Evolutionary conservation across 305 asterid genomes (phyloP).

Genomic region (Fraxinus baroniana): DNA sequence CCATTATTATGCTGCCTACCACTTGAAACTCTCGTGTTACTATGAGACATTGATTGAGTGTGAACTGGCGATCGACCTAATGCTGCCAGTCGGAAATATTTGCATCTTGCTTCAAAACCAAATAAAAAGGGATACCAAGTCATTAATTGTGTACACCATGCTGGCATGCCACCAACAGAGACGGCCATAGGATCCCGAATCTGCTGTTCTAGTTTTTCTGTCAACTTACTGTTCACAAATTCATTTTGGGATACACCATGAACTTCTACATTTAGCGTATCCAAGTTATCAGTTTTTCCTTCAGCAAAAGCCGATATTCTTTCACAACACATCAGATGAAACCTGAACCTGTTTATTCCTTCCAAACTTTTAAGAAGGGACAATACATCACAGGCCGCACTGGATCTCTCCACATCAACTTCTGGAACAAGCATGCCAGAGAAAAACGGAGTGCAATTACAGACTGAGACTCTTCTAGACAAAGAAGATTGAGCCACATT

Average conservation of each 20-base stretch:
- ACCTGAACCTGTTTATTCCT: slow-evolving; percentile 67
- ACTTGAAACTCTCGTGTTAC: slow-evolving; percentile 37
- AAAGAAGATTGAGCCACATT: slow-evolving; percentile 38
- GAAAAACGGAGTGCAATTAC: slow-evolving; percentile 38
- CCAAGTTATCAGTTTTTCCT: slow-evolving; percentile 49
- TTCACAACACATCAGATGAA: slow-evolving; percentile 58
- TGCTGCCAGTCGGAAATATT: slow-evolving; percentile 69
- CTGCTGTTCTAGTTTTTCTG: slow-evolving; percentile 93
- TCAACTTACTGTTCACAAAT: slow-evolving; percentile 73
- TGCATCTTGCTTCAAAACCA: slow-evolving; percentile 83
- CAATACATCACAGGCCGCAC: slow-evolving; percentile 61
- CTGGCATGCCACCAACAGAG: slow-evolving; percentile 78
- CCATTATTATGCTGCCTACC: slow-evolving; percentile 52
- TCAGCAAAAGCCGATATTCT: slow-evolving; percentile 52
- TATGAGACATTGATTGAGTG: slow-evolving; percentile 34
- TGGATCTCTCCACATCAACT: slow-evolving; percentile 44
- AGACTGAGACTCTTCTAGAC: slow-evolving; percentile 31
- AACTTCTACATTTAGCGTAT: slow-evolving; percentile 39
- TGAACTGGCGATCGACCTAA: slow-evolving; percentile 49
- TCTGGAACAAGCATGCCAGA: slow-evolving; percentile 45
- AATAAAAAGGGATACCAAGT: slow-evolving; percentile 76
- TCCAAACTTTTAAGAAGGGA: slow-evolving; percentile 78
- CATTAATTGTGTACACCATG: slow-evolving; percentile 85
- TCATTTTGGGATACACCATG: slow-evolving; percentile 56
- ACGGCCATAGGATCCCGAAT: slow-evolving; percentile 72